Base-by-base conservation (phyloP, 2,329 filamentous ascomycete genomes). In the Stemphylium beticola region DNA sequence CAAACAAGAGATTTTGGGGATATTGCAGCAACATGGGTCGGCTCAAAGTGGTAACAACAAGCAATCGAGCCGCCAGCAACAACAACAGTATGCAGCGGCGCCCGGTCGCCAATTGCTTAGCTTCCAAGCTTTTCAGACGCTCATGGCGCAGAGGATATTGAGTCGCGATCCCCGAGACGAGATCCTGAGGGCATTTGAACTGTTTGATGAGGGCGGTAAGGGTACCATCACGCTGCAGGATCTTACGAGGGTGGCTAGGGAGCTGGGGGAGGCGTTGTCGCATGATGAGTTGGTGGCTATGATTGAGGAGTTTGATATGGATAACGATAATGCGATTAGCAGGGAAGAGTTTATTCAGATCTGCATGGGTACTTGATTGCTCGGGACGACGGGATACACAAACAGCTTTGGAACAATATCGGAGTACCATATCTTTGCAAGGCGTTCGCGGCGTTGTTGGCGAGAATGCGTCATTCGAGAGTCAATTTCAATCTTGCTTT, bases 251-350 rank as follows among this genome's bases (percentile, higher is more conserved):
- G 91, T 98, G 22, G 92, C 93, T 53, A 85, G 92, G 67, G 95
- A 98, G 74, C 81, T 99, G 61, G 95, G 95, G 7, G 93, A 98
- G 76, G 92, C 91, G 11, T 82, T 99, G 64, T 91, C 95, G 65
- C 93, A 99, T 71, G 90, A 96, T 68, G 95, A 99, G 75, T 82
- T 99, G 58, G 83, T 86, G 65, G 92, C 92, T 61, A 99, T 99
- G 95, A 95, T 99, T 78, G 92, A 97, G 71, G 93, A 98, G 77
- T 96, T 98, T 79, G 95, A 99, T 79, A 83, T 97, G 61, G 91
- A 96, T 71, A 93, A 92, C 1, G 96, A 96, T 66, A 93, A 93
- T 10, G 92, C 83, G 53, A 87, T 88, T 62, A 82, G 80, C 42
- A 74, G 83, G 66, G 85, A 88, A 55, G 85, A 85, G 55, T 88